Conservation (phyloP, 164 flowering plant genomes). For the Vitis amurensis region DNA sequence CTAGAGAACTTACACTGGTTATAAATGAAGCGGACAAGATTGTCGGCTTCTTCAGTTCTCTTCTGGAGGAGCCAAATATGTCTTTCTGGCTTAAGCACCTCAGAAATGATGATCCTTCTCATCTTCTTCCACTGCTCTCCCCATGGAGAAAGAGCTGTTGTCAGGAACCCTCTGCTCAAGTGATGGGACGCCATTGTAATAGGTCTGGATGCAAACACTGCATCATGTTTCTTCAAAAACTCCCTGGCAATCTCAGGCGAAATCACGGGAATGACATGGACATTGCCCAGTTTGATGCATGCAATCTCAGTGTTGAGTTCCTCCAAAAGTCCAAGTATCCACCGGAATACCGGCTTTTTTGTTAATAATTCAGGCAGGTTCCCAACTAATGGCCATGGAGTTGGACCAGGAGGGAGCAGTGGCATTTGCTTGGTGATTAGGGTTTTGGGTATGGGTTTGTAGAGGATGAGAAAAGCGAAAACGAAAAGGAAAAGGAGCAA, state of each 20-base stretch:
- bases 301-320: no score
- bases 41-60: conserved; percentile 5
- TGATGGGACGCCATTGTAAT: background rate
- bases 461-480: no score
- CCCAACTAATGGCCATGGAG: no score
- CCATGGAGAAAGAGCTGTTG: background rate
- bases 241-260: background rate
- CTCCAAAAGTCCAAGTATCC: no score
- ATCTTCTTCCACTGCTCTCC: conserved; percentile 8
- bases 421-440: no score
- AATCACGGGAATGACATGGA: background rate
- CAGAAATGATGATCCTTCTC: conserved; percentile 1
- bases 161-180: background rate
- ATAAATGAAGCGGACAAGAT: background rate
- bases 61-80: conserved; percentile 1
- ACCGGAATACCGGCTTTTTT: no score
- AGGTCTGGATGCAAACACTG: background rate
- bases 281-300: no score
- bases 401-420: no score
- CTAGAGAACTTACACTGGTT: background rate
- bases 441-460: no score
- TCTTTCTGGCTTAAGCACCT: background rate
- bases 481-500: no score
- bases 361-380: no score
- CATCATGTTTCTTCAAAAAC: background rate